Base-by-base conservation (phyloP, 257 asterid genomes). In the Solanum chmielewskii region DNA sequence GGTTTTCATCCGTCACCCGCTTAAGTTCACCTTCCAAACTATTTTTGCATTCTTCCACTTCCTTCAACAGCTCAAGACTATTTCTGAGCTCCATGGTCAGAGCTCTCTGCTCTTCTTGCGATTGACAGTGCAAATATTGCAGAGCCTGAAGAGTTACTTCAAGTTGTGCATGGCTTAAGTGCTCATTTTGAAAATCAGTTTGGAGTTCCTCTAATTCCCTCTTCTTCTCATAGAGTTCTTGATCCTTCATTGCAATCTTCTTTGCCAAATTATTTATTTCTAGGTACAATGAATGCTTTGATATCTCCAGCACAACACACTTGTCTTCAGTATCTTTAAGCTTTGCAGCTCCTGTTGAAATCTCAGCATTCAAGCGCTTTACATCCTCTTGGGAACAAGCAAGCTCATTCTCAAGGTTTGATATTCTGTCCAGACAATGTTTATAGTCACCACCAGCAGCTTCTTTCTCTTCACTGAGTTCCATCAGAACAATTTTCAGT, bases 141-240 rank as follows among this genome's bases (percentile, higher is more conserved):
- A 95, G 88, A 68, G 87, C 56, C 87, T 89, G 89, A 66, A 97
- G 95, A 85, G 93, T 91, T 68, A 92, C 93, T 92, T 97, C 98
- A 41, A 92, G 90, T 86, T 93, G 92, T 11, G 90, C 90, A 70
- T 89, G 91, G 29, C 89, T 91, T 18, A 83, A 74, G 75, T 89
- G 93, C 87, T 95, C 98, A 42, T 90, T 92, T 87, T 89, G 88
- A 73, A 97, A 87, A 88, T 92, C 86, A n/a, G 69, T 86, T 89
- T 95, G 94, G 84, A 95, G 95, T 76, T 88, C 91, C 89, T 95
- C 96, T 90, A 97, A 89, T 88, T 97, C 98, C 83, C 83, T 90
- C 86, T 94, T 93, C 93, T 94, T 97, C 86, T 88, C 84, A 5
- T 87, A 90, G 68, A 97, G 98, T 82, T 97, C 98, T 83, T 85